Base-by-base conservation (phyloP, 495 filamentous ascomycete genomes). In the Monascus purpureus region DNA sequence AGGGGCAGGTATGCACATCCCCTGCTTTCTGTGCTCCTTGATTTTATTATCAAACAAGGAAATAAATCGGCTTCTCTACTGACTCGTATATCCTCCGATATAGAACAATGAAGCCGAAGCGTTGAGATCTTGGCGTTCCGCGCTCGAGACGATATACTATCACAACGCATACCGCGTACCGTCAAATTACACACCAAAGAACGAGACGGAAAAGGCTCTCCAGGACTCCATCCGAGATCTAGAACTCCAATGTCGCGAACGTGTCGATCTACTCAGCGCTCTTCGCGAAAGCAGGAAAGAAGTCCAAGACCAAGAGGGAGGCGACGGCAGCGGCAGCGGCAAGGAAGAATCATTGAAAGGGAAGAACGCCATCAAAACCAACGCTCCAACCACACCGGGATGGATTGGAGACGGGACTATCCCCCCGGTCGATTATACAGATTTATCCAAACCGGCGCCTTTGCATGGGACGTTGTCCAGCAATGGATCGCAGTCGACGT, bases 51-150 rank as follows among this genome's bases (percentile, higher is more conserved):
- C n/a, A n/a, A n/a, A n/a, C n/a, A n/a, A n/a, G 11, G 25, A 28
- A 17, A 29, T 24, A 24, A 25, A 12, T 35, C 23, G 18, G 15
- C 29, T 18, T 14, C n/a, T 24, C 20, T 32, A 17, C 30, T 30
- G 20, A 18, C 17, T 6, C 6, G 27, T 35, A 14, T 15, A 11
- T n/a, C n/a, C n/a, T n/a, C n/a, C n/a, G n/a, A n/a, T 42, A 37
- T 37, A 94, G 85, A 85, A 85, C 44, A 87, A 96, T 50, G 84
- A 96, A 57, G 67, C 68, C 32, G 90, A 96, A 63, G 90, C 90
- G 23, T 71, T 96, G 43, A 72, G 80, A 43, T 87, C 82, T 45
- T 97, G 90, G 90, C 82, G 74, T 45, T 75, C 75, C 34, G 87
- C 86, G 27, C 78, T 96, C 29, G 82, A 92, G 40, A 82, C 88